A percentile compares a stretch with the other conserved stretches of the same genome.
Evolutionary conservation across 352 stramenopile genomes (phyloP).

Genomic region (Globisporangium nagaii): DNA sequence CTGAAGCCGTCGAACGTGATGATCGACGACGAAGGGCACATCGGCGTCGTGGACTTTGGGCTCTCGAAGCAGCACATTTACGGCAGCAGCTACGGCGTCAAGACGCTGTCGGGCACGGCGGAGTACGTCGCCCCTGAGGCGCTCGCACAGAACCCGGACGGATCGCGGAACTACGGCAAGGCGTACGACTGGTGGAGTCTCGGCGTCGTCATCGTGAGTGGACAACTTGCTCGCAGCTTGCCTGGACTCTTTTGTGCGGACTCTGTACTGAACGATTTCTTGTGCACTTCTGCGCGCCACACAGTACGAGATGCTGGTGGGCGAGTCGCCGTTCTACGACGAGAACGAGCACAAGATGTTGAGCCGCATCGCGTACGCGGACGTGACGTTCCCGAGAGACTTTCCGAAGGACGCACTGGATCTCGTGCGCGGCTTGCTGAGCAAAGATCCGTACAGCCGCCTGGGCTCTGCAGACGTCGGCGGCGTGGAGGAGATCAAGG

Average conservation of each 20-base stretch:
- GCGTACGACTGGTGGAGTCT: constrained; percentile 89
- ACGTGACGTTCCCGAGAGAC: constrained; percentile 68
- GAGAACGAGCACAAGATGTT: constrained; percentile 89
- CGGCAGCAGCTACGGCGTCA: constrained; percentile 78
- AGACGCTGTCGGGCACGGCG: constrained; percentile 80
- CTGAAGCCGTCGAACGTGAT: constrained; percentile 88
- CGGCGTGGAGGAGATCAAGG: constrained; percentile 69
- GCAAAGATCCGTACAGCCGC: constrained; percentile 64
- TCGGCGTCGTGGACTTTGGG: constrained; percentile 86
- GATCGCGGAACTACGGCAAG: constrained; percentile 82
- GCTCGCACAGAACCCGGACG: constrained; percentile 73
- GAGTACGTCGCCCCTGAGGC: constrained; percentile 86
- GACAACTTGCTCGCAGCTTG: no score
- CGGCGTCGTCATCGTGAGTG: constrained; percentile 81
- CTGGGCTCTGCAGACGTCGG: constrained; percentile 62
- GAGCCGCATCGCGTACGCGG: constrained; percentile 71
- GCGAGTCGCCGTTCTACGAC: constrained; percentile 85
- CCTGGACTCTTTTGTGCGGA: constrained; percentile 15
- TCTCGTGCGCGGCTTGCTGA: constrained; percentile 65
- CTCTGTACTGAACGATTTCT: not conserved
- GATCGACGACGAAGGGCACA: constrained; percentile 86
- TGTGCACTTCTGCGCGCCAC: not conserved
- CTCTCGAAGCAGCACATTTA: constrained; percentile 88
- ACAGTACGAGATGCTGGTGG: constrained; percentile 86
- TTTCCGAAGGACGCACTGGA: constrained; percentile 76